Conservation (phyloP, 805 yeast genomes). For the Cyberlindnera saturnus region DNA sequence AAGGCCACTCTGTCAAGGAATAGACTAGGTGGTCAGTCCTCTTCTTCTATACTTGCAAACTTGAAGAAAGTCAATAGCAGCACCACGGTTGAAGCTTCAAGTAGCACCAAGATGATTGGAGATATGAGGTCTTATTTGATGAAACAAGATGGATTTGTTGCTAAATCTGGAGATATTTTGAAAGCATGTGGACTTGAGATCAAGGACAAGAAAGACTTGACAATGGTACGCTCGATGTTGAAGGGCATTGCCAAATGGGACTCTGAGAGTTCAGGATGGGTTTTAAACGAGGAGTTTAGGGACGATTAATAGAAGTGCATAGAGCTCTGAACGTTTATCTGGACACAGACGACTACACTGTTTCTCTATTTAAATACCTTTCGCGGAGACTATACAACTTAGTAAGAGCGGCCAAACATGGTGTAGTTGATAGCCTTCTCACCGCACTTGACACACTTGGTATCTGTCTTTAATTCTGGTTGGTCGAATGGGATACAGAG, state of each 20-base stretch:
- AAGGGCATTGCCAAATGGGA: conserved; percentile 67
- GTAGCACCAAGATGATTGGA: conserved; percentile 23
- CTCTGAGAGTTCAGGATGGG: conserved; percentile 54
- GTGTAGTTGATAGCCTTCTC: conserved; percentile 74
- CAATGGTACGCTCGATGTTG: conserved; percentile 61
- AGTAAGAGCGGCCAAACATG: conserved; percentile 96
- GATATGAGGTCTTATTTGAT: conserved; percentile 36
- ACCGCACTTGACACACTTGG: conserved; percentile 85
- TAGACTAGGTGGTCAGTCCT: conserved; percentile 27
- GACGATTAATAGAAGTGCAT: not conserved
- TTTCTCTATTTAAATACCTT: not conserved
- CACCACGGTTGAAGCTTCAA: conserved; percentile 1
- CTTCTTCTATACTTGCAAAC: conserved; percentile 43
- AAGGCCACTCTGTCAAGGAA: conserved; percentile 19
- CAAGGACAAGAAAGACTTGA: conserved; percentile 46
- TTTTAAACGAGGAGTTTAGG: conserved; percentile 47
- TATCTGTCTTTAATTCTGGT: conserved; percentile 72
- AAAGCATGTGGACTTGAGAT: conserved; percentile 32
- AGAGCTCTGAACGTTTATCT: not conserved
- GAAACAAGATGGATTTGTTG: conserved; percentile 30
- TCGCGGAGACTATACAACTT: conserved; percentile 14
- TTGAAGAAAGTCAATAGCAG: conserved; percentile 36
- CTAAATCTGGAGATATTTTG: conserved; percentile 46
- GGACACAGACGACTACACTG: not conserved
- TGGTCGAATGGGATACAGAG: conserved; percentile 94